These are phyloP conservation scores for Cladorrhinum sp. DNA, from an alignment of 2,329 filamentous ascomycete genomes.

Conservation along the genomic window DNA sequence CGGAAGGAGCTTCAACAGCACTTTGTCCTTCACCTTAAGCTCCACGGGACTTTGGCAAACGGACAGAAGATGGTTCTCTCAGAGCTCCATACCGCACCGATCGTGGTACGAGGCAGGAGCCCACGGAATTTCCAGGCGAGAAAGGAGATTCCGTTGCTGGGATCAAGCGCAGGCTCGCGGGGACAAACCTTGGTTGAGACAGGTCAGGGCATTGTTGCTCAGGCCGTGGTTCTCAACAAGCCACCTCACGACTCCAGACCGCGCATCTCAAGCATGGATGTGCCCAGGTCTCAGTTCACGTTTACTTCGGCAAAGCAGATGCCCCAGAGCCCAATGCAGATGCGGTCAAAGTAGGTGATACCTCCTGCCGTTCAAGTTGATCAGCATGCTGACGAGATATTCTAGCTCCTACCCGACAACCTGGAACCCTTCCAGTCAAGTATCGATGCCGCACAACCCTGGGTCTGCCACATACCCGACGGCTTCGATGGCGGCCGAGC, in stretches of 20 bases:
- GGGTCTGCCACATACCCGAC: constrained; percentile 50
- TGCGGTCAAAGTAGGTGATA: constrained; percentile 58
- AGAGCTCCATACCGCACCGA: constrained; percentile 82
- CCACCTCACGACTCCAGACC: constrained; percentile 51
- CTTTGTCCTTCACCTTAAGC: constrained; percentile 85
- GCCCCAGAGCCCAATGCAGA: constrained; percentile 50
- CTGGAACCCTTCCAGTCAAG: constrained; percentile 49
- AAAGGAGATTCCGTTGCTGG: constrained; percentile 85
- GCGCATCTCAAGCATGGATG: constrained; percentile 51
- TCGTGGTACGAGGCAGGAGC: constrained; percentile 90
- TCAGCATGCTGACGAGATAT: constrained; percentile 29
- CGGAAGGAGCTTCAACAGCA: constrained; percentile 95
- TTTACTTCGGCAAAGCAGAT: constrained; percentile 55
- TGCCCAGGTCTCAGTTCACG: constrained; percentile 56
- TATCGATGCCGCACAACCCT: constrained; percentile 48
- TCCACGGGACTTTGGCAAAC: constrained; percentile 78
- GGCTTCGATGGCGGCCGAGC: constrained; percentile 48
- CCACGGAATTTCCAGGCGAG: constrained; percentile 92
- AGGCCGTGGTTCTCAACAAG: constrained; percentile 50
- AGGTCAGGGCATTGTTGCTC: constrained; percentile 58
- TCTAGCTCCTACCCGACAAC: constrained; percentile 54
- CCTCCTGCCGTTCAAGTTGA: not conserved
- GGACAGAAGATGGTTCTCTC: constrained; percentile 78
- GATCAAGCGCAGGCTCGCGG: constrained; percentile 71
- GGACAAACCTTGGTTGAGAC: constrained; percentile 70